A percentile compares a stretch with the other conserved stretches of the same genome.
These are phyloP conservation scores for Suhomyces terraborum DNA, from an alignment of 1,139 yeast species.

Conservation along the genomic window DNA sequence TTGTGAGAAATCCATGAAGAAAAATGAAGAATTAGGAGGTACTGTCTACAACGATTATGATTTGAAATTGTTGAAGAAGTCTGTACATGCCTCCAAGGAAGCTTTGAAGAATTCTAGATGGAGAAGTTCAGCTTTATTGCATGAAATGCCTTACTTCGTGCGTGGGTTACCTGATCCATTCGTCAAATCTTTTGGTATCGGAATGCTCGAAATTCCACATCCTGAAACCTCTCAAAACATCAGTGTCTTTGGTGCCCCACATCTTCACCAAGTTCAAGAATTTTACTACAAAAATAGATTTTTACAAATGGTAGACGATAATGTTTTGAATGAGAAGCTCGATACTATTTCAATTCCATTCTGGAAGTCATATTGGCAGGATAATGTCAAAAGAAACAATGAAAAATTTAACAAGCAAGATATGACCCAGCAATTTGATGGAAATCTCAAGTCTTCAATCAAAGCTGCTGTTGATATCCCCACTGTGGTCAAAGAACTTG, in stretches of 20 bases:
- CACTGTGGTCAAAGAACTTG: slow-evolving; percentile 12
- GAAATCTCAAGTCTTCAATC: slow-evolving; percentile 8
- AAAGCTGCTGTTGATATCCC: slow-evolving; percentile 17
- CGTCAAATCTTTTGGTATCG: slow-evolving; percentile 45
- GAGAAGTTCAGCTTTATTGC: slow-evolving; percentile 57
- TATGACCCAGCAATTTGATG: slow-evolving; percentile 21
- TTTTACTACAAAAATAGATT: slow-evolving; percentile 57
- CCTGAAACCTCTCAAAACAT: slow-evolving; percentile 24
- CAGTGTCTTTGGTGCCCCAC: slow-evolving; percentile 62
- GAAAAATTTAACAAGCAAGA: slow-evolving; percentile 35
- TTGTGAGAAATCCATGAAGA: slow-evolving; percentile 47
- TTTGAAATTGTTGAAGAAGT: slow-evolving; percentile 36
- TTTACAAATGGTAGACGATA: slow-evolving; percentile 29
- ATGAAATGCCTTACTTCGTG: slow-evolving; percentile 64
- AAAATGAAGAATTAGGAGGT: slow-evolving; percentile 28
- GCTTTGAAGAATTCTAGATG: slow-evolving; percentile 57
- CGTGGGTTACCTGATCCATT: slow-evolving; percentile 44
- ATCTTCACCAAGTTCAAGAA: slow-evolving; percentile 52
- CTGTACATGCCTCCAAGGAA: slow-evolving; percentile 45
- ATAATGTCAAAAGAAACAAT: slow-evolving; percentile 36
- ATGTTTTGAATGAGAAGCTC: slow-evolving; percentile 31
- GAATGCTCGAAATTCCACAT: slow-evolving; percentile 25
- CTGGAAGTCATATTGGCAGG: slow-evolving; percentile 57
- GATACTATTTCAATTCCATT: slow-evolving; percentile 39
- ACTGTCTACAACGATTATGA: slow-evolving; percentile 39